Base-by-base conservation (phyloP, 2,329 filamentous ascomycete species). In the Colletotrichum sp. region DNA sequence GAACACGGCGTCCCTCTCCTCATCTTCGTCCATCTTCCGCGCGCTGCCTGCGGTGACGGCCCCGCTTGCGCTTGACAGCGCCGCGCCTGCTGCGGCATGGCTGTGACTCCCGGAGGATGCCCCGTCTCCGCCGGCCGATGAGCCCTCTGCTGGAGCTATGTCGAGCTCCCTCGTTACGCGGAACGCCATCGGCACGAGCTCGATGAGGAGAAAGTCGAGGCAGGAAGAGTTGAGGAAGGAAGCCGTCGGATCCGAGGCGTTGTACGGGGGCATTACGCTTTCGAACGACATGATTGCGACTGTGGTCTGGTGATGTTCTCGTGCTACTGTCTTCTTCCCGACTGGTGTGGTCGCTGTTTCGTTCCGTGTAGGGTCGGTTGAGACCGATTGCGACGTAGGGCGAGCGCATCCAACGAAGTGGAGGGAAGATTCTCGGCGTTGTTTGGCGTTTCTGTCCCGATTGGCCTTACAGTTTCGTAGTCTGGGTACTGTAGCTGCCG, bases 181-280 rank as follows among this genome's bases (percentile, higher is more conserved):
- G 85, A 98, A 95, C 7, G 96, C 95, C 89, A 99, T 94, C 52
- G 97, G 97, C 18, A 99, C 97, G 71, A 99, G 92, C 87, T 99
- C 97, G 83, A 99, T 99, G 80, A 99, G 92, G 72, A 99, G 92
- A 80, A 99, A 94, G 85, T 99, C 97, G 81, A 99, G 92, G 83
- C 95, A 96, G 64, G 96, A 97, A 73, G 94, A 92, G 86, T 92
- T 94, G 80, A 98, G 90, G 86, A 96, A 95, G 76, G 92, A 92
- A 74, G 94, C 94, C 75, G 89, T 89, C 48, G 95, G 94, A 85
- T 98, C 95, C 78, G 90, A 90, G 79, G 92, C 88, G 84, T 93
- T 94, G 87, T 92, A 93, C 16, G 92, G 92, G 3, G 93, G 93
- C 81, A 92, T 88, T 61, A 93, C 90, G 60, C 92, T 86, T 78